Evolutionary conservation across 2,329 filamentous ascomycete genomes (phyloP).

Genomic region (Xylariales sp.): DNA sequence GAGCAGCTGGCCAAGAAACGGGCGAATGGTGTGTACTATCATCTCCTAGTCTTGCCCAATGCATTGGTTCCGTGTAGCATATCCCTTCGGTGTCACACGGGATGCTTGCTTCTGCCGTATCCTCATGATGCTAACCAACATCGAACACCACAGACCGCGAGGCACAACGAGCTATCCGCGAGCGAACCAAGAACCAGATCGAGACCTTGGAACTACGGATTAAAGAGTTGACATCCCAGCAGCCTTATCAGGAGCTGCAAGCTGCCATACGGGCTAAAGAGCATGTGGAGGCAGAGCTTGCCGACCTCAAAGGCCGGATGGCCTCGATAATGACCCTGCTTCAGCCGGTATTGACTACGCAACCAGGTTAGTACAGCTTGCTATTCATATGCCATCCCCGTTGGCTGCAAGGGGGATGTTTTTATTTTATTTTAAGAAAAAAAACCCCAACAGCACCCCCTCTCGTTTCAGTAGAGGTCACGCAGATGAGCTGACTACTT

Average conservation of each 20-base stretch:
- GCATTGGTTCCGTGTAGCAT: too few relatives aligned
- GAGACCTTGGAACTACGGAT: conserved; percentile 69
- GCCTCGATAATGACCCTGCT: conserved; percentile 60
- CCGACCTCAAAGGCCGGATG: conserved; percentile 67
- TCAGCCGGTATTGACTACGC: conserved; percentile 46
- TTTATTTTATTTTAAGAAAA: too few relatives aligned
- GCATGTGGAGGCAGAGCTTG: conserved; percentile 72
- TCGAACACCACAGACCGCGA: conserved; percentile 60
- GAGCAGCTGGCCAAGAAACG: conserved; percentile 69
- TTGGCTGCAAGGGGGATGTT: too few relatives aligned
- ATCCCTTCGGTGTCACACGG: too few relatives aligned
- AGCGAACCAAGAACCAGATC: conserved; percentile 77
- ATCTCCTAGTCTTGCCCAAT: too few relatives aligned
- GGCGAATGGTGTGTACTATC: conserved; percentile 48
- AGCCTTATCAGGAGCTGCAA: conserved; percentile 81
- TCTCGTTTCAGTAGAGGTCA: too few relatives aligned
- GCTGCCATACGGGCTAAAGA: conserved; percentile 71
- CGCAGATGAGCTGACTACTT: too few relatives aligned
- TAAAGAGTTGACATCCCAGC: conserved; percentile 69
- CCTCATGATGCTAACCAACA: conserved; percentile 14
- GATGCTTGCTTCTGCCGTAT: too few relatives aligned
- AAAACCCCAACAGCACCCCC: too few relatives aligned
- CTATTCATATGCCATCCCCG: too few relatives aligned
- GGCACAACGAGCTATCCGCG: conserved; percentile 78
- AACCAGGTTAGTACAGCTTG: background rate